Percentiles rank a stretch among this genome's conserved stretches.
phyloP scores from a whole-genome alignment of 257 asterid genomes.

The Vinca minor region DNA sequence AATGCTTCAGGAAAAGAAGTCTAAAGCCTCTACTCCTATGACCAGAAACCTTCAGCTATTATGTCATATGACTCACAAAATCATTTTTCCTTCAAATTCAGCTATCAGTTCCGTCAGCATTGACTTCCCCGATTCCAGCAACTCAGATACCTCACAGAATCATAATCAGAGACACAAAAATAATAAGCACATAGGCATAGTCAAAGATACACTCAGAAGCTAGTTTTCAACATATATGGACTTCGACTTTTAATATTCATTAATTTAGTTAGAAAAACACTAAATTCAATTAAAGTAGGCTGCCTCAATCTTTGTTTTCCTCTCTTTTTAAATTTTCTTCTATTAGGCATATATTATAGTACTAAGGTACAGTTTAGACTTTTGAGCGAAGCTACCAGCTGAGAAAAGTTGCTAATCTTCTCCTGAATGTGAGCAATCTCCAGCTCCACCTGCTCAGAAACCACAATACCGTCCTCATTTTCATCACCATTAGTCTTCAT shows the following conservation, averaged over 20 bases:
- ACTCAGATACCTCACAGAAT: slow-evolving; percentile 59
- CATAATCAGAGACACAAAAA: slow-evolving; percentile 18
- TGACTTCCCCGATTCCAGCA: slow-evolving; percentile 83
- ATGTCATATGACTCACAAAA: slow-evolving; percentile 43
- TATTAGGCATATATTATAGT: neutral
- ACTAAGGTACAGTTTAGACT: neutral
- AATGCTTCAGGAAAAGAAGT: slow-evolving; percentile 19
- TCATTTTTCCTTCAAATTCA: slow-evolving; percentile 73
- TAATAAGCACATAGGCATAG: slow-evolving; percentile 7
- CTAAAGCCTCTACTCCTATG: slow-evolving; percentile 12
- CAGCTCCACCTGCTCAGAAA: slow-evolving; percentile 58
- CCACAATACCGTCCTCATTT: slow-evolving; percentile 29
- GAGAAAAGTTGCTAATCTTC: slow-evolving; percentile 62
- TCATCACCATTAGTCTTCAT: slow-evolving; percentile 46
- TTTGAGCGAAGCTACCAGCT: slow-evolving; percentile 42
- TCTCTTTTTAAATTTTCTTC: neutral
- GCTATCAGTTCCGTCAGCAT: slow-evolving; percentile 69
- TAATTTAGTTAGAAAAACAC: neutral
- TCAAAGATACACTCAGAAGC: neutral
- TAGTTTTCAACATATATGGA: neutral
- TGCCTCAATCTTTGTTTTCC: neutral
- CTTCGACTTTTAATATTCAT: neutral
- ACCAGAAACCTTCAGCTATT: neutral
- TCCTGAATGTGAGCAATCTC: slow-evolving; percentile 74
- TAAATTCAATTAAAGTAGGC: neutral